Conservation (phyloP, 169 alveolate genomes). For the Besnoitia besnoiti region DNA sequence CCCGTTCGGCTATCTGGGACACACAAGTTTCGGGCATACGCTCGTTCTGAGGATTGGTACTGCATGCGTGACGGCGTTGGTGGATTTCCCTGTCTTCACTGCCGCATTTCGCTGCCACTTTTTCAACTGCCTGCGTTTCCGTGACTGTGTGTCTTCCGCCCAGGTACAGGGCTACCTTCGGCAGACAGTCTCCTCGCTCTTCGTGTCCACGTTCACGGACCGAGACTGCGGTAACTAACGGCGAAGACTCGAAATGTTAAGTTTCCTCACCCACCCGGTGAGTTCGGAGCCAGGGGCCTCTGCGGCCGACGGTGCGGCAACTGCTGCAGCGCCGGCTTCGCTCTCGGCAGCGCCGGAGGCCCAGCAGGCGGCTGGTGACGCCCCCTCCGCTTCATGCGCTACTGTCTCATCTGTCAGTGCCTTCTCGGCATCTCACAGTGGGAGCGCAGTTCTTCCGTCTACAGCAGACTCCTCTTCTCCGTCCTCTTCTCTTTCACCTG, state of each 20-base stretch:
- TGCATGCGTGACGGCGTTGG: no score
- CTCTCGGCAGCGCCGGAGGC: not conserved
- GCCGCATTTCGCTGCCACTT: no score
- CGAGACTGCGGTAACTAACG: not conserved
- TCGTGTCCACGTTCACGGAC: slow-evolving; percentile 14
- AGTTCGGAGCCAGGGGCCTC: not conserved
- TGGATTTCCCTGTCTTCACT: no score
- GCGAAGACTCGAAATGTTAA: slow-evolving; percentile 8
- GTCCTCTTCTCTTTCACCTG: slow-evolving; percentile 32
- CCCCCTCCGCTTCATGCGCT: not conserved
- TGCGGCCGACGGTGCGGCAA: not conserved
- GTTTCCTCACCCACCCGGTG: not conserved
- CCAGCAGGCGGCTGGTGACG: not conserved
- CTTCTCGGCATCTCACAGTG: not conserved
- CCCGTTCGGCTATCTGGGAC: no score
- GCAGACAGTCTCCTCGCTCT: not conserved
- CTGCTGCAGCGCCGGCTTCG: slow-evolving; percentile 16
- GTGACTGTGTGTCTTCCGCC: not conserved
- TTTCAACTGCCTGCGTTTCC: no score
- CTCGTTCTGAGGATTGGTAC: no score
- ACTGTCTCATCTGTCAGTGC: not conserved
- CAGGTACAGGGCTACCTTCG: not conserved
- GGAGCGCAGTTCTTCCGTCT: not conserved
- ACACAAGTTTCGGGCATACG: no score
- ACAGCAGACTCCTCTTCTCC: not conserved